Evolutionary conservation across 345 rosid genomes (phyloP).

Genomic region (Rhodomyrtus tomentosa): DNA sequence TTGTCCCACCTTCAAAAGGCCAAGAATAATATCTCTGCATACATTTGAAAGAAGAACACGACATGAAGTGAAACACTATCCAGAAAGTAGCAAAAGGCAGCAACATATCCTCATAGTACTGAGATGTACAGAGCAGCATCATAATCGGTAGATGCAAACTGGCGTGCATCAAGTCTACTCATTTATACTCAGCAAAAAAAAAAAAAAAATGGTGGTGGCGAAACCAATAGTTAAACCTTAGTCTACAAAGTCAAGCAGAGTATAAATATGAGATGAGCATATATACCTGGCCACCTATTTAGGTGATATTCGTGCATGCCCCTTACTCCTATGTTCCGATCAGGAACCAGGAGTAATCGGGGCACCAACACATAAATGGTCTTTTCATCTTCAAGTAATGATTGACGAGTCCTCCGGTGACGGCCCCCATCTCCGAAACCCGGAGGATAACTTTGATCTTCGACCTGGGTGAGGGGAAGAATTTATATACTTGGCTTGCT

Average conservation of each 20-base stretch:
- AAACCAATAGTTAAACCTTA: neutral
- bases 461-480: neutral
- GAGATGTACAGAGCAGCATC: neutral
- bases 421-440: neutral
- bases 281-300: neutral
- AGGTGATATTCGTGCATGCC: constrained; percentile 1
- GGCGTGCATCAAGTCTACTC: neutral
- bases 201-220: neutral
- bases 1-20: neutral
- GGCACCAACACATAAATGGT: too few species aligned
- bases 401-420: neutral
- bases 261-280: neutral
- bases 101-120: neutral
- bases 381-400: neutral
- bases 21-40: neutral
- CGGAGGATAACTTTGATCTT: neutral
- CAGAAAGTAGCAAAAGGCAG: neutral
- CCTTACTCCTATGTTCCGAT: too few species aligned
- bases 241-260: neutral
- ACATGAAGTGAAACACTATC: neutral
- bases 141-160: neutral
- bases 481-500: neutral
- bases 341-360: neutral
- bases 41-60: neutral
- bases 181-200: neutral